phyloP scores from a whole-genome alignment of 1,284 basidiomycete species.

The Ganoderma sp. region DNA sequence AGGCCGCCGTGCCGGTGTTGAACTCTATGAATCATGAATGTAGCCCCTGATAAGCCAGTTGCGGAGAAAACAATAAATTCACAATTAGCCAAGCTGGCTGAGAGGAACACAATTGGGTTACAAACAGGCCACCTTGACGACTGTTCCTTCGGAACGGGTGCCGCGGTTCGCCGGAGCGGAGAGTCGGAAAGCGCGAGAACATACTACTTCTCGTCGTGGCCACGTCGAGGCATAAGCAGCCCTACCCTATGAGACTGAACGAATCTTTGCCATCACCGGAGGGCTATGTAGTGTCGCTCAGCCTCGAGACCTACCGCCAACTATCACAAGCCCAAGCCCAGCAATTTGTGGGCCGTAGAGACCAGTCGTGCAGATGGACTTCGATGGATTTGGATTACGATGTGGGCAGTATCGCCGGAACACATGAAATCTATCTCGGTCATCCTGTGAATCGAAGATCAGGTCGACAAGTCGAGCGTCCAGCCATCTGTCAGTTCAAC shows the following conservation, averaged over 20 bases:
- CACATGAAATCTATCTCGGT: background rate
- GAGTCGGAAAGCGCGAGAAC: slow-evolving; percentile 23
- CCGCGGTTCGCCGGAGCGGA: slow-evolving; percentile 28
- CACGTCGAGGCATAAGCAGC: slow-evolving; percentile 5
- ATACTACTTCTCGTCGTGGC: slow-evolving; percentile 9
- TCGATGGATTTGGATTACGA: background rate
- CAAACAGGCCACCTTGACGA: slow-evolving; percentile 14
- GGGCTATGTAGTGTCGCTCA: slow-evolving; percentile 7
- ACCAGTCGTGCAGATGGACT: slow-evolving; percentile 8
- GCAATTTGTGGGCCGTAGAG: slow-evolving; percentile 4
- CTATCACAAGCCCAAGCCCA: background rate
- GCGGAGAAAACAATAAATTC: slow-evolving; percentile 8
- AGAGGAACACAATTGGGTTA: slow-evolving; percentile 17
- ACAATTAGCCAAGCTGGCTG: slow-evolving; percentile 20
- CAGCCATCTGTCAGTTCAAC: slow-evolving; percentile 6
- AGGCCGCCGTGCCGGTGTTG: slow-evolving; percentile 20
- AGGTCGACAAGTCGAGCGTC: background rate
- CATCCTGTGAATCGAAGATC: background rate
- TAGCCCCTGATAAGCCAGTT: slow-evolving; percentile 13
- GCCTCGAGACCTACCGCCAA: slow-evolving; percentile 4
- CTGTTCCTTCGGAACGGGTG: slow-evolving; percentile 26
- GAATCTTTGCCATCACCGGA: slow-evolving; percentile 5
- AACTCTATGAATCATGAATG: slow-evolving; percentile 19
- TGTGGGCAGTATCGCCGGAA: background rate
- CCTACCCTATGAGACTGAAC: background rate